These are phyloP conservation scores for Phellinidium pouzarii DNA, from an alignment of 1,284 basidiomycete genomes.

Conservation along the genomic window DNA sequence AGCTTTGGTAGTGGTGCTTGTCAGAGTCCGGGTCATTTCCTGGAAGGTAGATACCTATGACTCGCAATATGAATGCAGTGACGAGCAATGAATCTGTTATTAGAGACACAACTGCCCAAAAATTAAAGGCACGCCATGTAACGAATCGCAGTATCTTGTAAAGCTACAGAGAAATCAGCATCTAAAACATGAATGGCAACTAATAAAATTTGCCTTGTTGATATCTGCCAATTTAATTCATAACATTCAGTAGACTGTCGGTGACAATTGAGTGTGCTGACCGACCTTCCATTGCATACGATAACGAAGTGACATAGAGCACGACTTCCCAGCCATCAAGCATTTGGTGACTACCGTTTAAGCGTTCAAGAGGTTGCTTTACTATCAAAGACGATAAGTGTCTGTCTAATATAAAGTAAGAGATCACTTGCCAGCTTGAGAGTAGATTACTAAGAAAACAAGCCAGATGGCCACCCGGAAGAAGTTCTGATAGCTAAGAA, in stretches of 20 bases:
- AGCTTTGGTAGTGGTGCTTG: constrained; percentile 59
- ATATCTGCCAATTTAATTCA: constrained; percentile 38
- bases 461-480: constrained; percentile 78
- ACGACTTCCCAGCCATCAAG: constrained; percentile 75
- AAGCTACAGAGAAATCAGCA: constrained; percentile 36
- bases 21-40: constrained; percentile 31
- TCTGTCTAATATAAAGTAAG: not conserved
- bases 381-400: constrained; percentile 34
- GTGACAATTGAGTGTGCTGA: not conserved
- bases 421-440: constrained; percentile 61
- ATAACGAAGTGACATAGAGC: constrained; percentile 69
- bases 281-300: constrained; percentile 75
- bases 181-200: not conserved
- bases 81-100: constrained; percentile 68
- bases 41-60: constrained; percentile 49
- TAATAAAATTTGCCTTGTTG: constrained; percentile 45
- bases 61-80: constrained; percentile 67
- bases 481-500: constrained; percentile 63
- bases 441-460: constrained; percentile 80
- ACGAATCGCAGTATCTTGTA: constrained; percentile 60
- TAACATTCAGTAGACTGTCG: not conserved
- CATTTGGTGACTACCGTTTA: constrained; percentile 40
- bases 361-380: constrained; percentile 61
- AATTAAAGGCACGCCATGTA: constrained; percentile 68
- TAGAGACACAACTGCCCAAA: constrained; percentile 74